Conservation (phyloP, 345 rosid genomes). For the Lepidium didymum region DNA sequence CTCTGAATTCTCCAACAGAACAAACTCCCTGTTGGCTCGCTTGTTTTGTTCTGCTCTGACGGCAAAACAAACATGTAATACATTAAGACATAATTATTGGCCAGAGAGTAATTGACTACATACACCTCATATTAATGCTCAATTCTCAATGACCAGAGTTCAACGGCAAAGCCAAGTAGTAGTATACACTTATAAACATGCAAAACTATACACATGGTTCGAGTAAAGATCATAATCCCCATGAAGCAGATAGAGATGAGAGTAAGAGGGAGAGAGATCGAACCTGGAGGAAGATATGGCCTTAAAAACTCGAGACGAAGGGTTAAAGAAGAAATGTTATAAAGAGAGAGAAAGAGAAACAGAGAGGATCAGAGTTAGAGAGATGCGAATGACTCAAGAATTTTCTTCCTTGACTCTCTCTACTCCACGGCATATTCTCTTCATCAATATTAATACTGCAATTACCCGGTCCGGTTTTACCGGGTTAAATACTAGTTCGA, state of each 20-base stretch:
- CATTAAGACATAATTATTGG: neutral
- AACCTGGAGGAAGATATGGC: conserved; percentile 20
- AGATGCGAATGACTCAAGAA: conserved; percentile 32
- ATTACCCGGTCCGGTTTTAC: neutral
- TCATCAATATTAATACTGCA: neutral
- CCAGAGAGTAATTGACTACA: neutral
- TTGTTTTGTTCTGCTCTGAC: conserved; percentile 1
- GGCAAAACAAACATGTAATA: neutral
- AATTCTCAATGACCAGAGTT: neutral
- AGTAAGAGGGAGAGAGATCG: neutral
- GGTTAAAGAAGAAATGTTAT: neutral
- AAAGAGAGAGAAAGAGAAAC: conserved; percentile 9
- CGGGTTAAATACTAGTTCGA: neutral
- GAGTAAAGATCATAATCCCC: neutral
- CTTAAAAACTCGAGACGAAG: neutral
- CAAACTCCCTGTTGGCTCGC: conserved; percentile 20
- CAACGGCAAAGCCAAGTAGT: neutral
- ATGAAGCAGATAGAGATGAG: neutral
- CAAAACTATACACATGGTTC: neutral
- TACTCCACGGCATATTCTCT: conserved; percentile 25
- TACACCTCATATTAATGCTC: neutral
- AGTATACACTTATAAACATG: neutral
- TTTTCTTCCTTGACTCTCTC: conserved; percentile 23
- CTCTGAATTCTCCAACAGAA: conserved; percentile 36
- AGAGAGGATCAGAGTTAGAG: conserved; percentile 21